Evolutionary conservation across 306 rosid species (phyloP).

Genomic region (Herpetospermum pedunculosum): DNA sequence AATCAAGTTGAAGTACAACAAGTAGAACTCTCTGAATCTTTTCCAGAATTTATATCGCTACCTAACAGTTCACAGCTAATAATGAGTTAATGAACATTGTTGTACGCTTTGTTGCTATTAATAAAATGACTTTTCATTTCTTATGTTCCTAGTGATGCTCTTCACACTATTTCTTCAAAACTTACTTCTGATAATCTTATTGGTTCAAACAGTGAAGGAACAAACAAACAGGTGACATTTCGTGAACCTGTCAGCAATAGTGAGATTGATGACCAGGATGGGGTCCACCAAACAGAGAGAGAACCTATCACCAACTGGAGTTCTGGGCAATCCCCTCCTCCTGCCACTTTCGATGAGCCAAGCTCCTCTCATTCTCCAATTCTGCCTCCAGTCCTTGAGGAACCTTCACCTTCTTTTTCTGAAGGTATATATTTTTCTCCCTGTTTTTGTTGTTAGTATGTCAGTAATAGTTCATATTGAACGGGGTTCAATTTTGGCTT

Average conservation of each 20-base stretch:
- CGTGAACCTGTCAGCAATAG: conserved; percentile 58
- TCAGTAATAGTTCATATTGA: conserved; percentile 16
- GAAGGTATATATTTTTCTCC: conserved; percentile 42
- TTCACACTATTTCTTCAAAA: conserved; percentile 22
- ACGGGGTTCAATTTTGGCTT: conserved; percentile 36
- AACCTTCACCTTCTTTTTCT: conserved; percentile 91
- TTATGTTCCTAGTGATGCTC: conserved; percentile 15
- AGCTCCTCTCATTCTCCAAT: conserved; percentile 55
- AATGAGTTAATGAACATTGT: neutral
- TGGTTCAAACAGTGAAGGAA: conserved; percentile 40
- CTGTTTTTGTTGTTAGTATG: neutral
- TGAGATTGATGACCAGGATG: conserved; percentile 68
- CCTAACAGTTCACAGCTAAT: neutral
- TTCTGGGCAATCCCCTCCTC: conserved; percentile 52
- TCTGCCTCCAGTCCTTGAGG: conserved; percentile 80
- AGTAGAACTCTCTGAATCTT: neutral
- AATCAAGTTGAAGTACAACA: neutral
- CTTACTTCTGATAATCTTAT: conserved; percentile 26
- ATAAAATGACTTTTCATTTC: conserved; percentile 3
- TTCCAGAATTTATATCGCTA: neutral
- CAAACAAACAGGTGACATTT: conserved; percentile 82
- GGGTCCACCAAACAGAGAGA: conserved; percentile 43
- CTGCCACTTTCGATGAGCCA: conserved; percentile 56
- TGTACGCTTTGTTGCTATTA: neutral
- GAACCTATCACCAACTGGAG: conserved; percentile 51